Percentiles rank a stretch among this genome's conserved stretches.
Conservation (phyloP, 108 stramenopile genomes). For the Bacterosira constricta region DNA sequence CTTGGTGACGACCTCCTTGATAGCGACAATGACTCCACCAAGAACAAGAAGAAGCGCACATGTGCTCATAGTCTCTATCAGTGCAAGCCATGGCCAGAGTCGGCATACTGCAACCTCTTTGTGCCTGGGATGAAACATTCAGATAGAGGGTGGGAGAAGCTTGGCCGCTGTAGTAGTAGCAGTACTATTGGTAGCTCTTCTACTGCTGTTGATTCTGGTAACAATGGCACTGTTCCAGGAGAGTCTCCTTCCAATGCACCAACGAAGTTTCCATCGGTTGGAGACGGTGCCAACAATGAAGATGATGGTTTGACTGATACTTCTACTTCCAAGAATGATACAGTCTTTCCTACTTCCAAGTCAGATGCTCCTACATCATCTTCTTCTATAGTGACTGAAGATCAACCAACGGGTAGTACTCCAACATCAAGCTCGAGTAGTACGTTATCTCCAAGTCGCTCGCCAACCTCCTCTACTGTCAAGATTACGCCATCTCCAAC, state of each 20-base stretch:
- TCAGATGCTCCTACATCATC: not conserved
- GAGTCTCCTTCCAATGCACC: too few species aligned
- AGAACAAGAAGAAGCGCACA: too few species aligned
- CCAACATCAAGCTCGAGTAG: not conserved
- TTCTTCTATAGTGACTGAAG: not conserved
- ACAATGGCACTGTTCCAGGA: too few species aligned
- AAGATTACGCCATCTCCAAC: not conserved
- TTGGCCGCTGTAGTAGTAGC: too few species aligned
- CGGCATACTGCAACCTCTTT: slow-evolving; percentile 7
- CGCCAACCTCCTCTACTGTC: too few species aligned
- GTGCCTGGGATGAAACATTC: not conserved
- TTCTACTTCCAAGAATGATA: not conserved
- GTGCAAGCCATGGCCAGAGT: slow-evolving; percentile 7
- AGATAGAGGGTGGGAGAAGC: slow-evolving; percentile 9
- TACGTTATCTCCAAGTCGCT: not conserved
- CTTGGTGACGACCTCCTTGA: too few species aligned
- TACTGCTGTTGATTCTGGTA: not conserved
- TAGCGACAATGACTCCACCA: too few species aligned
- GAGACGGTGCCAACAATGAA: too few species aligned
- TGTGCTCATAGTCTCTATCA: slow-evolving; percentile 3
- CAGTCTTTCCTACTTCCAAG: not conserved
- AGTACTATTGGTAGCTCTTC: not conserved
- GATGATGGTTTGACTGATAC: not conserved
- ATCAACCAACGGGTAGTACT: not conserved
- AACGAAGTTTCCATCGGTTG: too few species aligned